Base-by-base conservation (phyloP, 768 basidiomycete species). In the Myochromella boudieri region DNA sequence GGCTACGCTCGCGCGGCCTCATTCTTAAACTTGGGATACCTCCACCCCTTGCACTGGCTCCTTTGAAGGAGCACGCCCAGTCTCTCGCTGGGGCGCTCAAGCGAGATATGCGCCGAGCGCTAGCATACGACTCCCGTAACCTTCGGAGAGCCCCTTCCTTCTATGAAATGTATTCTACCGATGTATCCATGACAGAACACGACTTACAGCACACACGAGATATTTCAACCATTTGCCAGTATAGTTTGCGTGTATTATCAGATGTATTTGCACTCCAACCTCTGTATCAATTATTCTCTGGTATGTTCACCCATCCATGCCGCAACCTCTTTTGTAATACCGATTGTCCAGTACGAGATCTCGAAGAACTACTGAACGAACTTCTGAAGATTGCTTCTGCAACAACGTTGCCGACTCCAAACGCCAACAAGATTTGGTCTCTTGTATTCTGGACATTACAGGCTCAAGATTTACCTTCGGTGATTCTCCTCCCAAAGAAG, bases 371-470 rank as follows among this genome's bases (percentile, higher is more conserved):
- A 1, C 55, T 84, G 0, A 61, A 63, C 15, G 73, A 75, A 33
- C 50, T 80, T 21, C 60, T 85, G 8, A 64, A 58, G 3, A 64
- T 85, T 18, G 67, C 71, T 20, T 62, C 60, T 15, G 57, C 69
- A 1, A 53, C 53, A 3, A 53, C 42, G 8, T 49, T 78, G 1
- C 68, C 74, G 0, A 61, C 66, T 4, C 65, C 69, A 3, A 72
- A 71, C 43, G 61, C 68, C 14, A 55, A 61, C 11, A 81, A 80
- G 57, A 75, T 71, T 6, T 65, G 68, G 38, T 54, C 56, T 2
- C 62, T 82, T 21, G 70, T 76, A 17, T 52, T 77, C 15, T 82
- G 75, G 71, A 69, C 72, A 15, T 61, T 87, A 34, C 68, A 72
- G 49, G 66, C 61, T 24, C 77, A 83, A 50, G 68, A 65, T 36